A percentile compares a stretch with the other conserved stretches of the same genome.
phyloP scores from a whole-genome alignment of 768 basidiomycete genomes.

The Lactifluus volemus region DNA sequence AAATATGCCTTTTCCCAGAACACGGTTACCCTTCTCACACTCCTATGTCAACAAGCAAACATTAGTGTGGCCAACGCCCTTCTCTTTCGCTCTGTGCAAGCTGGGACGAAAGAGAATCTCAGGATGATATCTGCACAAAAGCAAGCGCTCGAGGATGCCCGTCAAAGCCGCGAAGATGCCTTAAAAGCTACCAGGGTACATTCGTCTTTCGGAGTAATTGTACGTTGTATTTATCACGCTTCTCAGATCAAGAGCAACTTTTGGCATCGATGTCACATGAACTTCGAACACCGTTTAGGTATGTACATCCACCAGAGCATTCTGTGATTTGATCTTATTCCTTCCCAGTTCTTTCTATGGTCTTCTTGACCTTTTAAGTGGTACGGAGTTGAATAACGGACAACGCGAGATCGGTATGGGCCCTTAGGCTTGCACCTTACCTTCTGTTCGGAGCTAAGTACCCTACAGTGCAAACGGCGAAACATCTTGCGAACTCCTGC shows the following conservation, averaged over 20 bases:
- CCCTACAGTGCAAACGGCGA: constrained; percentile 58
- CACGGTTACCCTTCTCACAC: constrained; percentile 50
- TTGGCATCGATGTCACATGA: constrained; percentile 72
- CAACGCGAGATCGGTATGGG: constrained; percentile 58
- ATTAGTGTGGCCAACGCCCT: constrained; percentile 69
- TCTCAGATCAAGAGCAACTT: constrained; percentile 69
- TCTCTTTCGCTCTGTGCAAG: constrained; percentile 66
- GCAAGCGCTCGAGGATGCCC: constrained; percentile 60
- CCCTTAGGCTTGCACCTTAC: not conserved
- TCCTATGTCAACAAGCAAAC: constrained; percentile 66
- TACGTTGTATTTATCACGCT: not conserved
- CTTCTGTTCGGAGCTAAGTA: not conserved
- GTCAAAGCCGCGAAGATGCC: constrained; percentile 63
- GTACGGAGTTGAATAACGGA: constrained; percentile 58
- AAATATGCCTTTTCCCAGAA: constrained; percentile 56
- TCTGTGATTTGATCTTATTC: not conserved
- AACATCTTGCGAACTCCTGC: constrained; percentile 67
- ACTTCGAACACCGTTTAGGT: constrained; percentile 70
- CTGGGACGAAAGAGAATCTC: constrained; percentile 63
- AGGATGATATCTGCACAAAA: constrained; percentile 70
- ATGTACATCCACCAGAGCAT: constrained; percentile 25
- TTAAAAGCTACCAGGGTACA: constrained; percentile 61
- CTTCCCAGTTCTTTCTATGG: constrained; percentile 57
- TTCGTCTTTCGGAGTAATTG: constrained; percentile 3
- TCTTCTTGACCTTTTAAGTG: constrained; percentile 61